A percentile compares a stretch with the other conserved stretches of the same genome.
Evolutionary conservation across 2,329 filamentous ascomycete species (phyloP).

Genomic region (Diplocarpon mali): DNA sequence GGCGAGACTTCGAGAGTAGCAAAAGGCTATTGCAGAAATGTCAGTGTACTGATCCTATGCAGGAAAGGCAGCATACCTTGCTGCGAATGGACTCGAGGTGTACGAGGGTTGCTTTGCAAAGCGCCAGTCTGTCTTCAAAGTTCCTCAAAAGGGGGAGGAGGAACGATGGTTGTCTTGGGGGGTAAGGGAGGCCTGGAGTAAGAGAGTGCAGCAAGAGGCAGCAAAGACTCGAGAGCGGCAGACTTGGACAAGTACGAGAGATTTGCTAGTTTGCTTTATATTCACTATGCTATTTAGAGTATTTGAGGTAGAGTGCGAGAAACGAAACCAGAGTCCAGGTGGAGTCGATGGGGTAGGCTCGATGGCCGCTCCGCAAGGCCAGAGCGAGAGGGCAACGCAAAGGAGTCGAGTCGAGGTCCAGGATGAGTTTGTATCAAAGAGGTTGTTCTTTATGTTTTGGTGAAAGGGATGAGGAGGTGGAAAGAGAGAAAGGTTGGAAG

Average conservation of each 20-base stretch:
- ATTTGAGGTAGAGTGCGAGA: conserved; percentile 15
- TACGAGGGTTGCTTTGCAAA: conserved; percentile 19
- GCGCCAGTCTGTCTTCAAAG: conserved; percentile 14
- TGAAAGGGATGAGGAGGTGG: too few relatives aligned
- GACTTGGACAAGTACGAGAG: conserved; percentile 24
- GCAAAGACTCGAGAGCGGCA: conserved; percentile 20
- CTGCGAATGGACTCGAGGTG: conserved; percentile 18
- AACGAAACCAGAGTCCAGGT: conserved; percentile 15
- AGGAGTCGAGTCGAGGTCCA: too few relatives aligned
- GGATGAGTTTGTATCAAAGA: too few relatives aligned
- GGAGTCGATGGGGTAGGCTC: conserved; percentile 5
- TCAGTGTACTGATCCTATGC: conserved; percentile 15
- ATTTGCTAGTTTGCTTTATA: conserved; percentile 34
- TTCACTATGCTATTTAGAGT: conserved; percentile 39
- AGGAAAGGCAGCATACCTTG: conserved; percentile 24
- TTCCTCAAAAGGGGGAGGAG: conserved; percentile 9
- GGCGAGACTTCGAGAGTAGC: conserved; percentile 30
- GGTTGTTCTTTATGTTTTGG: too few relatives aligned
- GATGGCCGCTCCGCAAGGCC: conserved; percentile 4
- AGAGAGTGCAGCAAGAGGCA: conserved; percentile 20
- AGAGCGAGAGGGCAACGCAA: background rate
- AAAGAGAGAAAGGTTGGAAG: too few relatives aligned
- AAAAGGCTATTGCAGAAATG: conserved; percentile 24
- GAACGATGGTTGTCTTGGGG: too few relatives aligned
- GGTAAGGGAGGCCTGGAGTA: conserved; percentile 18